phyloP scores from a whole-genome alignment of 148 eudicot species.

The Chenopodium berlandieri region DNA sequence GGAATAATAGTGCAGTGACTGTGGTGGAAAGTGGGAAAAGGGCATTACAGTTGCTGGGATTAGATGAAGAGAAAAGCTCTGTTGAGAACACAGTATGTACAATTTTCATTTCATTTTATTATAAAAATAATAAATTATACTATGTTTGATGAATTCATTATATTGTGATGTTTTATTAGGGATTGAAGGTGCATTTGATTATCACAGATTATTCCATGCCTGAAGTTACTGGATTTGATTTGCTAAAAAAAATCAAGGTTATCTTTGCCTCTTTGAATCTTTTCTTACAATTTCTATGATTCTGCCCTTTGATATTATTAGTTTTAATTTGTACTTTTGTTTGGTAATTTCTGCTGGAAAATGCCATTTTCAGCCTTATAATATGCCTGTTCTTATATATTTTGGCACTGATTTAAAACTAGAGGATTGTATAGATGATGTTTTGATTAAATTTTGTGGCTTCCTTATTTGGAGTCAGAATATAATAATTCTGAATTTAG shows the following conservation, averaged over 20 bases:
- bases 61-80: slow-evolving; percentile 35
- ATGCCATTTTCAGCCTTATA: not conserved
- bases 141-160: not conserved
- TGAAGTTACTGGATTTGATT: slow-evolving; percentile 78
- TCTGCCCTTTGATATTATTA: not conserved
- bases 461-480: not conserved
- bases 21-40: slow-evolving; percentile 47
- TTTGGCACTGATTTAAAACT: not conserved
- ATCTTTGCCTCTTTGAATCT: slow-evolving; percentile 10
- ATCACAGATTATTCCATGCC: slow-evolving; percentile 95
- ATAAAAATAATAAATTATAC: not conserved
- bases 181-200: slow-evolving; percentile 42
- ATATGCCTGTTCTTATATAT: not conserved
- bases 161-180: slow-evolving; percentile 13
- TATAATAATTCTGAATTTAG: not conserved
- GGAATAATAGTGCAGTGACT: slow-evolving; percentile 34
- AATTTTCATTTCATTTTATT: not conserved
- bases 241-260: slow-evolving; percentile 73
- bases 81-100: slow-evolving; percentile 21
- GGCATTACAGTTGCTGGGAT: slow-evolving; percentile 42
- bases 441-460: no score
- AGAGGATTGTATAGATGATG: not conserved
- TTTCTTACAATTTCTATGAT: not conserved
- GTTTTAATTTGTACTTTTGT: not conserved
- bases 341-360: not conserved